These are phyloP conservation scores for Paramecium biaurelia DNA, from an alignment of 73 alveolate species.

Conservation along the genomic window DNA sequence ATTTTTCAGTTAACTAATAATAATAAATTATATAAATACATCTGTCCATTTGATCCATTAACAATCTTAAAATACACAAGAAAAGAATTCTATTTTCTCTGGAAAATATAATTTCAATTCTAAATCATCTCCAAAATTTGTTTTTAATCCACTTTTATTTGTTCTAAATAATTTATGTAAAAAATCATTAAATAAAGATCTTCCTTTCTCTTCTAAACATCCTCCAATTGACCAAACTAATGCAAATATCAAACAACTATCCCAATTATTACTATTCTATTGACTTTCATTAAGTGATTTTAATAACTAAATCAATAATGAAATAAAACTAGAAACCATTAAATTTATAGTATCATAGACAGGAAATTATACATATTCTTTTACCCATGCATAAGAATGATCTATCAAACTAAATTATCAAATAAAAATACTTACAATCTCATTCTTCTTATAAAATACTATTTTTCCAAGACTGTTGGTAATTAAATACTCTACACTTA, in stretches of 20 bases:
- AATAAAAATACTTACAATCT: constrained; percentile 67
- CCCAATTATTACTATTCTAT: not conserved
- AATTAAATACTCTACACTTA: constrained; percentile 83
- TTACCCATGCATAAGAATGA: constrained; percentile 59
- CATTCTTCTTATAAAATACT: constrained; percentile 35
- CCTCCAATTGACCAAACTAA: constrained; percentile 98
- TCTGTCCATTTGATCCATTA: constrained; percentile 79
- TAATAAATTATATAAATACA: constrained; percentile 63
- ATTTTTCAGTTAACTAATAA: constrained; percentile 85
- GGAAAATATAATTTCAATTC: constrained; percentile 50
- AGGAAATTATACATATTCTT: not conserved
- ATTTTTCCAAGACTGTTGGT: constrained; percentile 68
- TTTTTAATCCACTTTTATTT: not conserved
- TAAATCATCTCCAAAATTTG: not conserved
- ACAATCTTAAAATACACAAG: constrained; percentile 73
- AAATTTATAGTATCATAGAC: not conserved
- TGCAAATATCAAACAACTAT: constrained; percentile 65
- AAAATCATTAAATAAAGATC: constrained; percentile 85
- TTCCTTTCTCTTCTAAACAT: constrained; percentile 89
- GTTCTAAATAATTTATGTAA: constrained; percentile 72
- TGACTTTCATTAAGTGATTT: not conserved
- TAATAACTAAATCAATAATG: constrained; percentile 58
- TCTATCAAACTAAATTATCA: not conserved
- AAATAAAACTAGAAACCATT: constrained; percentile 77
- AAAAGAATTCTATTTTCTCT: constrained; percentile 60